Percentiles rank a stretch among this genome's conserved stretches.
Evolutionary conservation across 1,139 yeast species (phyloP).

Genomic region (Suhomyces ambrosiae): DNA sequence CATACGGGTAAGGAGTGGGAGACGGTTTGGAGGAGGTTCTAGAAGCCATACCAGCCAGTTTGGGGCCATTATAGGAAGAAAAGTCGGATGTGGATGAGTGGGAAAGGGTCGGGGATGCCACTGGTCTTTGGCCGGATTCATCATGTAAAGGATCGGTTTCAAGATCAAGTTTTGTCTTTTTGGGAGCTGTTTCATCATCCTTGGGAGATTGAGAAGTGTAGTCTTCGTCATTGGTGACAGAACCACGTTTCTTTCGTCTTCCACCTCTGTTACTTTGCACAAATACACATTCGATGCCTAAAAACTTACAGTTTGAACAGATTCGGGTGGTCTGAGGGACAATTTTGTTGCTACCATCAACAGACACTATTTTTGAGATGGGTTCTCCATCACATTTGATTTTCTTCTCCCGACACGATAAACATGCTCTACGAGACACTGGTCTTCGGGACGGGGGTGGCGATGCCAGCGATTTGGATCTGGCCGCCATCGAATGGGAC

Average conservation of each 20-base stretch:
- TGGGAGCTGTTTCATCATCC: background rate
- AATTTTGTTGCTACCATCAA: slow-evolving; percentile 20
- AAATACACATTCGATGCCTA: slow-evolving; percentile 56
- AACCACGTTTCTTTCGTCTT: slow-evolving; percentile 41
- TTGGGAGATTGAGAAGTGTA: background rate
- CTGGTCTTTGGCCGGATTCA: slow-evolving; percentile 4
- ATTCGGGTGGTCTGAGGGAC: slow-evolving; percentile 21
- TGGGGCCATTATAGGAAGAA: slow-evolving; percentile 6
- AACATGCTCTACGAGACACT: slow-evolving; percentile 63
- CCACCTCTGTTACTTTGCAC: slow-evolving; percentile 65
- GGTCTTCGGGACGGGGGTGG: slow-evolving; percentile 19
- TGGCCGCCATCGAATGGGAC: background rate
- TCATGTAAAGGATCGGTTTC: background rate
- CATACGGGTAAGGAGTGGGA: slow-evolving; percentile 8
- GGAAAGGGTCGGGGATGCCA: slow-evolving; percentile 14
- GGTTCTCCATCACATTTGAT: slow-evolving; percentile 64
- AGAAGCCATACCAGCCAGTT: background rate
- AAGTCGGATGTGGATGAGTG: slow-evolving; percentile 10
- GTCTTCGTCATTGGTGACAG: slow-evolving; percentile 3
- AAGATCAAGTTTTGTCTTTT: background rate
- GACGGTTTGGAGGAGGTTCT: slow-evolving; percentile 1
- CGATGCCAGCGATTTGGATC: slow-evolving; percentile 2
- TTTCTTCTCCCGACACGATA: slow-evolving; percentile 63
- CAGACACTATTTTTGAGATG: slow-evolving; percentile 22
- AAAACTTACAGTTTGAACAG: slow-evolving; percentile 55